phyloP scores from a whole-genome alignment of 495 filamentous ascomycete species.

The Mytilinidion resinicola region DNA sequence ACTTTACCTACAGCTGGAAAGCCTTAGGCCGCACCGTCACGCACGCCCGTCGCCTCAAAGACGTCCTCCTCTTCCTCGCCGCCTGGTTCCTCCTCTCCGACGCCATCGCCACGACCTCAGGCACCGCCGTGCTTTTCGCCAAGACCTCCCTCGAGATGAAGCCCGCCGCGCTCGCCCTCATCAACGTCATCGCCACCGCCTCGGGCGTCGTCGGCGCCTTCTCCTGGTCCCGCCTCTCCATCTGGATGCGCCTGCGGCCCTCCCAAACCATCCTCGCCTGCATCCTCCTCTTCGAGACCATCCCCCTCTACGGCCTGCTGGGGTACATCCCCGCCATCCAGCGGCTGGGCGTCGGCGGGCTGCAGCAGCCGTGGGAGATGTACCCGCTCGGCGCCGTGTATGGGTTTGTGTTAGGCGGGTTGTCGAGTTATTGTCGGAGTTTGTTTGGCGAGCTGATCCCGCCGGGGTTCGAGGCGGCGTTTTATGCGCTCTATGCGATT shows the following conservation, averaged over 20 bases:
- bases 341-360: slow-evolving; percentile 66
- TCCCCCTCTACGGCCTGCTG: slow-evolving; percentile 84
- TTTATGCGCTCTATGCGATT: slow-evolving; percentile 94
- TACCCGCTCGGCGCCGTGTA: slow-evolving; percentile 87
- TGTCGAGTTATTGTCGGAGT: slow-evolving; percentile 90
- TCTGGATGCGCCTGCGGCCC: slow-evolving; percentile 55
- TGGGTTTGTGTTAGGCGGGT: slow-evolving; percentile 84
- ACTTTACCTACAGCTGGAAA: slow-evolving; percentile 76
- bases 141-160: slow-evolving; percentile 91
- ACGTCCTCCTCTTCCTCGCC: slow-evolving; percentile 77
- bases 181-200: slow-evolving; percentile 82
- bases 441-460: slow-evolving; percentile 90
- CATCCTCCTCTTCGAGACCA: slow-evolving; percentile 82
- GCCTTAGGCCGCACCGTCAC: slow-evolving; percentile 73
- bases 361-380: slow-evolving; percentile 96
- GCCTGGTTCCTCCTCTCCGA: slow-evolving; percentile 96
- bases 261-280: slow-evolving; percentile 87
- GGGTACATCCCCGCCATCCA: slow-evolving; percentile 82
- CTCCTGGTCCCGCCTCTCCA: slow-evolving; percentile 74
- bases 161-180: slow-evolving; percentile 79
- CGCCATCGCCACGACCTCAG: slow-evolving; percentile 88
- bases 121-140: slow-evolving; percentile 90
- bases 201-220: slow-evolving; percentile 84
- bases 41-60: slow-evolving; percentile 72
- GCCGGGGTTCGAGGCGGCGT: slow-evolving; percentile 88